phyloP scores from a whole-genome alignment of 2,329 filamentous ascomycete species.

The Paraconiothyrium brasiliense region DNA sequence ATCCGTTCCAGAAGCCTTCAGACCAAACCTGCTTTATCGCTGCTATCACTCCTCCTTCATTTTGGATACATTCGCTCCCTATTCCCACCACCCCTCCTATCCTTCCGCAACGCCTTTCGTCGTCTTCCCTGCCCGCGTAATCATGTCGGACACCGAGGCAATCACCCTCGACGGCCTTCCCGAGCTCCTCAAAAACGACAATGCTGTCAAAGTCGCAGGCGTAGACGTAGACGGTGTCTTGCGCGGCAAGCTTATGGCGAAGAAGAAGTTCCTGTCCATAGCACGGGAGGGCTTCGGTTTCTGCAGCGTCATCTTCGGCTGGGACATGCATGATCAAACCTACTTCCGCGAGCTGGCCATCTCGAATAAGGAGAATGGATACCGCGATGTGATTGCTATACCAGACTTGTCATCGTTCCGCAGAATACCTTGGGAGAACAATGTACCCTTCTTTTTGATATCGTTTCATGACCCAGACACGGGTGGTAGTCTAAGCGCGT shows the following conservation, averaged over 20 bases:
- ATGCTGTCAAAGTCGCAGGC: constrained; percentile 85
- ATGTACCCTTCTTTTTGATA: constrained; percentile 85
- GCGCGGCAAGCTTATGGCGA: constrained; percentile 89
- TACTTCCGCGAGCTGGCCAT: constrained; percentile 86
- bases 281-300: constrained; percentile 87
- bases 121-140: not conserved
- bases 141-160: constrained; percentile 35
- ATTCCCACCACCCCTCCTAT: not conserved
- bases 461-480: constrained; percentile 86
- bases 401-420: constrained; percentile 81
- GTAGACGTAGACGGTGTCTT: constrained; percentile 87
- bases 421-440: constrained; percentile 88
- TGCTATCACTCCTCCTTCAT: constrained; percentile 12
- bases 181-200: constrained; percentile 73
- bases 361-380: constrained; percentile 91
- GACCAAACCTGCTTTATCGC: constrained; percentile 11
- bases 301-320: constrained; percentile 93
- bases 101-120: not conserved
- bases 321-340: constrained; percentile 96
- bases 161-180: constrained; percentile 73
- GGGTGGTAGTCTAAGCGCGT: constrained; percentile 74
- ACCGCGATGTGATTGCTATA: constrained; percentile 83
- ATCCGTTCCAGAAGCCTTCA: constrained; percentile 2
- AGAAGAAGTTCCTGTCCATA: constrained; percentile 89
- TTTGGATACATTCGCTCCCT: not conserved